Evolutionary conservation across 768 basidiomycete genomes (phyloP), one percentile per base, ranked within the genome.

Genomic region (Gelatoporia subvermispora): DNA sequence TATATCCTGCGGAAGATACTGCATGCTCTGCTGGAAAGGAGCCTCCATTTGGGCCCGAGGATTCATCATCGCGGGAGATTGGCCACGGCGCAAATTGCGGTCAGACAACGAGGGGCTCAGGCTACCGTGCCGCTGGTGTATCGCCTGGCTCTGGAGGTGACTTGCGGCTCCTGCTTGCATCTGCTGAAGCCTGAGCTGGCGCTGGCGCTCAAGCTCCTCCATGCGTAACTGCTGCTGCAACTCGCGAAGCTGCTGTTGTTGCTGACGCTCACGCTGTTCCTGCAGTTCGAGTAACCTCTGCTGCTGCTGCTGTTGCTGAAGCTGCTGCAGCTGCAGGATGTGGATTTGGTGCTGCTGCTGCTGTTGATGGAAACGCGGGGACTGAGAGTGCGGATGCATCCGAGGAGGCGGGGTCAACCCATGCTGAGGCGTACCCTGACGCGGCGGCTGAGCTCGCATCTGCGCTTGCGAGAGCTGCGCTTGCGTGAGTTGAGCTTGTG

Each of bases 341-440:
- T 85, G 62, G 44, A 82, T 75, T 60, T 87, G 60, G 35, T 64
- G 87, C 40, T 85, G 81, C 49, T 87, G 74, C 59, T 85, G 82
- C 50, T 88, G 85, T 50, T 87, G 85, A 49, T 84, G 77, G 64
- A 88, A 86, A 17, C 85, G 79, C n/a, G 85, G 86, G 2, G 87
- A 88, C 56, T 87, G 86, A 3, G 84, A 81, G 18, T 78, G 76
- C 4, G 85, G 81, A 23, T 80, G 77, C 81, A 88, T 81, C 35
- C 85, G 77, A 23, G 87, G 85, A 23, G 87, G 84, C 2, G 88
- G 84, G 0, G 84, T 83, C 22, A 74, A 51, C 72, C 73, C 72
- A 28, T 68, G 68, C 42, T 72, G 57, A 11, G 55, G 56, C 8
- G 47, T 53, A 11, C 44, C 25, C 20, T 57, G 54, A 20, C 51